Base-by-base conservation (phyloP, 352 stramenopile genomes). In the Phytophthora gonapodyides region DNA sequence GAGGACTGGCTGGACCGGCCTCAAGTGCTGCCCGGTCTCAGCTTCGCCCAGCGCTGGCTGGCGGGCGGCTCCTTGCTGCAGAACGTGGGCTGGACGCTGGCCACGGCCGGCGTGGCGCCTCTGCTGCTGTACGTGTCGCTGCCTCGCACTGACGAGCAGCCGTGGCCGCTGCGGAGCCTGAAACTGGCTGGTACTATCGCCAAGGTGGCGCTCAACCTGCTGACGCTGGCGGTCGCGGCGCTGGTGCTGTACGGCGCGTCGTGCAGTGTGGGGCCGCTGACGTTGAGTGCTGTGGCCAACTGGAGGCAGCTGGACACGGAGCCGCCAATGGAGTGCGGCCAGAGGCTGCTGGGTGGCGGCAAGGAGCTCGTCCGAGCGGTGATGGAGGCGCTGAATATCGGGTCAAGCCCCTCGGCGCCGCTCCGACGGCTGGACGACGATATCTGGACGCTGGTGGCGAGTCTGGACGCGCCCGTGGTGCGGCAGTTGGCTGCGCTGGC, bases 71-170 rank as follows among this genome's bases (percentile, higher is more conserved):
- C 57, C 2, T 55, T 76, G 13, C 11, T 78, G 8, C 70, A 87
- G 58, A 90, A 91, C 59, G 50, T 81, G 7, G 30, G 54, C 42
- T 93, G 84, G 84, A 93, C 82, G 10, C 56, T 74, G 6, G 69
- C 77, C 33, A 68, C 63, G 0, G 42, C 80, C 38, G 38, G 58
- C 5, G 55, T 87, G 3, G 73, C 61, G 12, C 80, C 84, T 0
- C 16, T 90, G 53, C 55, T 79, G 53, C 46, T 89, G 17, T 91
- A 90, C 58, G 55, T 56, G 0, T 64, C 67, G 7, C 35, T 81
- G 9, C 54, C 68, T 15, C 59, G 49, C 36, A n/a, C 2, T 16
- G 55, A 51, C 16, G 57, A 57, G 8, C 45, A 51, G 27, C 24
- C 67, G 38, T 81, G 77, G 72, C 77, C 77, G 16, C 61, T 86